Base-by-base conservation (phyloP, 495 filamentous ascomycete species). In the Parathielavia hyrcaniae region DNA sequence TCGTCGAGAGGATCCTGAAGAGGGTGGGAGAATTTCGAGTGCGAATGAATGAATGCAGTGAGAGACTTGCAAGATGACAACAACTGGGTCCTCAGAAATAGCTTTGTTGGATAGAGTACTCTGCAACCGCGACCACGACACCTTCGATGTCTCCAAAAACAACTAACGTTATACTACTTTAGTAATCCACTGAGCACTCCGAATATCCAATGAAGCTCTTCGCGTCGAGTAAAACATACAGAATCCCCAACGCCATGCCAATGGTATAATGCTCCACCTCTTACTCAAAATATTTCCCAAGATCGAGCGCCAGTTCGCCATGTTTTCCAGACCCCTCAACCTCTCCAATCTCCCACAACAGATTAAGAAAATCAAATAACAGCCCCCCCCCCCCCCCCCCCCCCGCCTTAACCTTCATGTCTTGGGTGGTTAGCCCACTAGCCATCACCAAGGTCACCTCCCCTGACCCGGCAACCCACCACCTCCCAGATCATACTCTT, bases 361-460 rank as follows among this genome's bases (percentile, higher is more conserved):
- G 1, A 38, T 38, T 10, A 4, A 38, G 9, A 2, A 38, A 38
- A 14, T 2, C 13, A 38, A 5, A 38, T 38, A 14, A 38, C 3
- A 10, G 13, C 16, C 3, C 40, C 16, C 16, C 40, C n/a, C n/a
- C n/a, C n/a, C n/a, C n/a, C n/a, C n/a, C n/a, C n/a, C n/a, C n/a
- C n/a, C n/a, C n/a, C n/a, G n/a, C n/a, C n/a, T n/a, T 16, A 8
- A n/a, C 16, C 40, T 1, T 6, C 19, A 22, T 22, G 2, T 45
- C 6, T 22, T 22, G 1, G 8, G 17, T 8, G 22, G 16, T 9
- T 8, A 17, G 8, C 17, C 43, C 19, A 45, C 4, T n/a, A n/a
- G 38, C 50, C 20, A 23, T 48, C 54, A 19, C 47, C 20, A 19
- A 35, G 17, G 34, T 64, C 59, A 45, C 52, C 26, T 63, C 46